phyloP scores from a whole-genome alignment of 257 asterid genomes.

The Handroanthus guayacan region DNA sequence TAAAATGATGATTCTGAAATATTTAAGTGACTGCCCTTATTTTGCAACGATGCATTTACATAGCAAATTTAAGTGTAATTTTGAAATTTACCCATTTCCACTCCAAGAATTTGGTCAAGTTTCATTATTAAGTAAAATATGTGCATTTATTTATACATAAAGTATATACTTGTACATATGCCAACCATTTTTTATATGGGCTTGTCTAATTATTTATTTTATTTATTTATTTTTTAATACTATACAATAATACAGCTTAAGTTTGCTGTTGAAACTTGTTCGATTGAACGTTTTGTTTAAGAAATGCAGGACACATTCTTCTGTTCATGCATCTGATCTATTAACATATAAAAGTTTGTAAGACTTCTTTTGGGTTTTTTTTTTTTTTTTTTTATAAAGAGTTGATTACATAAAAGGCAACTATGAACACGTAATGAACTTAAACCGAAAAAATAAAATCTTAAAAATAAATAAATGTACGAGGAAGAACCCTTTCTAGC shows the following conservation, averaged over 20 bases:
- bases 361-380: not conserved
- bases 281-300: not conserved
- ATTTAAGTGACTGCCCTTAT: too few relatives aligned
- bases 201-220: not conserved
- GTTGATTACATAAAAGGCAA: not conserved
- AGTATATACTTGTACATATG: not conserved
- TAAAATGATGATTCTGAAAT: too few relatives aligned
- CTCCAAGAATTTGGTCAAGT: not conserved
- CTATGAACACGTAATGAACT: not conserved
- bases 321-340: not conserved
- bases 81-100: not conserved
- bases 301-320: not conserved
- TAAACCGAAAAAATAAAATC: not conserved
- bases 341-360: not conserved
- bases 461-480: not conserved
- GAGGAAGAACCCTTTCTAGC: not conserved
- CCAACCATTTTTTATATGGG: not conserved
- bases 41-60: too few relatives aligned
- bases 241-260: not conserved
- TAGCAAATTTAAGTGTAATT: not conserved
- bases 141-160: not conserved
- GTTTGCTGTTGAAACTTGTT: conserved; percentile 28
- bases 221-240: not conserved
- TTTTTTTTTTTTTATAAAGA: not conserved
- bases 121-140: not conserved